Percentiles rank a stretch among this genome's conserved stretches.
phyloP scores from a whole-genome alignment of 2,329 filamentous ascomycete genomes.

The Fusarium poae region DNA sequence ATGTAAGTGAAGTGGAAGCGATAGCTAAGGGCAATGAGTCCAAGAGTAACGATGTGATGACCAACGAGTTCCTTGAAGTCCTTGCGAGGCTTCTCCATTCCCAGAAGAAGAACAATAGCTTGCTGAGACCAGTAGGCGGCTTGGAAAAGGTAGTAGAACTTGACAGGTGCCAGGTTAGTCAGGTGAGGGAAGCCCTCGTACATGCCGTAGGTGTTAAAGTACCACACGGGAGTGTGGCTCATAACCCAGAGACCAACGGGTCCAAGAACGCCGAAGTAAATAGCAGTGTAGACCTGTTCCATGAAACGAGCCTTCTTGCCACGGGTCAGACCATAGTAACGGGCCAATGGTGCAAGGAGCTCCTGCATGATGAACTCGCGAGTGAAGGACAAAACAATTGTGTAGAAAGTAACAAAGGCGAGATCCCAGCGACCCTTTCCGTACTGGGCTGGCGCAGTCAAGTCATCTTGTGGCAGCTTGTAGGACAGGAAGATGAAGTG shows the following conservation, averaged over 20 bases:
- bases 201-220: slow-evolving; percentile 92
- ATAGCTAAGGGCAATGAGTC: slow-evolving; percentile 88
- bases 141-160: slow-evolving; percentile 96
- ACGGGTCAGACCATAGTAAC: slow-evolving; percentile 76
- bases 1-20: slow-evolving; percentile 98
- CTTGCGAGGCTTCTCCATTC: slow-evolving; percentile 92
- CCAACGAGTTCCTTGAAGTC: slow-evolving; percentile 94
- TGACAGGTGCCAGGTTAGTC: slow-evolving; percentile 84
- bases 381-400: slow-evolving; percentile 88
- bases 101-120: slow-evolving; percentile 85
- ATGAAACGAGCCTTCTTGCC: slow-evolving; percentile 92
- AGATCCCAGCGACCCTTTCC: slow-evolving; percentile 91
- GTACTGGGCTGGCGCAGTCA: slow-evolving; percentile 73
- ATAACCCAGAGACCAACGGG: slow-evolving; percentile 91
- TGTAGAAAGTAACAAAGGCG: slow-evolving; percentile 91
- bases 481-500: slow-evolving; percentile 93
- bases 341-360: slow-evolving; percentile 81
- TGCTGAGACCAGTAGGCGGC: slow-evolving; percentile 97
- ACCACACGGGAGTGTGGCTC: slow-evolving; percentile 92
- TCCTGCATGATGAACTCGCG: slow-evolving; percentile 97
- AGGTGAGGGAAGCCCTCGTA: slow-evolving; percentile 89
- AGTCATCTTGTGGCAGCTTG: slow-evolving; percentile 67
- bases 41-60: slow-evolving; percentile 90
- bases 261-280: slow-evolving; percentile 88
- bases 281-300: slow-evolving; percentile 94